phyloP scores from a whole-genome alignment of 2,329 filamentous ascomycete species.

The Aureobasidium musti region DNA sequence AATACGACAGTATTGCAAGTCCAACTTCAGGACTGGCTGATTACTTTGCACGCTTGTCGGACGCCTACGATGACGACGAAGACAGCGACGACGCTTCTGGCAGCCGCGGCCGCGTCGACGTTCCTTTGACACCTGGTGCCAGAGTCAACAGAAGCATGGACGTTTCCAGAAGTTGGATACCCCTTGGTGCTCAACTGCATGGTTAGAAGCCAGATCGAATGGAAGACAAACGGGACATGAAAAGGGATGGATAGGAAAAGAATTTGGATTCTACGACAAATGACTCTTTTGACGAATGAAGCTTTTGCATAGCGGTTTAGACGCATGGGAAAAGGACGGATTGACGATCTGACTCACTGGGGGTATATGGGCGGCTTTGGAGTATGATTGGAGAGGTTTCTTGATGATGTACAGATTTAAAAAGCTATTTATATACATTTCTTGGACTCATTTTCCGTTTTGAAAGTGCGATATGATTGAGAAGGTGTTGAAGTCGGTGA shows the following conservation, averaged over 20 bases:
- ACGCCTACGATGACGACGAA: conserved; percentile 62
- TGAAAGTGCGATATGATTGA: no score
- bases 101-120: conserved; percentile 50
- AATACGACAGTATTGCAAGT: conserved; percentile 78
- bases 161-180: conserved; percentile 57
- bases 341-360: neutral
- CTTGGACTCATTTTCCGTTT: neutral
- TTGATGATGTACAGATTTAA: neutral
- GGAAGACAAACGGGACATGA: neutral
- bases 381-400: neutral
- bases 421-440: neutral
- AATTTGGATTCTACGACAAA: neutral
- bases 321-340: neutral
- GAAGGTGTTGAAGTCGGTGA: neutral
- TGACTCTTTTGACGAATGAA: neutral
- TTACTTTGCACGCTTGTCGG: conserved; percentile 79
- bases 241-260: neutral
- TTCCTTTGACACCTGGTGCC: conserved; percentile 65
- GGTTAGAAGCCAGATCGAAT: neutral
- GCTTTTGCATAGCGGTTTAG: conserved; percentile 4
- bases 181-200: conserved; percentile 20
- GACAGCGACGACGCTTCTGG: conserved; percentile 51
- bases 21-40: conserved; percentile 73
- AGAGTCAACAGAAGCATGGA: conserved; percentile 66
- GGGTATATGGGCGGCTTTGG: neutral